Conservation (phyloP, 257 asterid species). For the Thymus quinquecostatus region DNA sequence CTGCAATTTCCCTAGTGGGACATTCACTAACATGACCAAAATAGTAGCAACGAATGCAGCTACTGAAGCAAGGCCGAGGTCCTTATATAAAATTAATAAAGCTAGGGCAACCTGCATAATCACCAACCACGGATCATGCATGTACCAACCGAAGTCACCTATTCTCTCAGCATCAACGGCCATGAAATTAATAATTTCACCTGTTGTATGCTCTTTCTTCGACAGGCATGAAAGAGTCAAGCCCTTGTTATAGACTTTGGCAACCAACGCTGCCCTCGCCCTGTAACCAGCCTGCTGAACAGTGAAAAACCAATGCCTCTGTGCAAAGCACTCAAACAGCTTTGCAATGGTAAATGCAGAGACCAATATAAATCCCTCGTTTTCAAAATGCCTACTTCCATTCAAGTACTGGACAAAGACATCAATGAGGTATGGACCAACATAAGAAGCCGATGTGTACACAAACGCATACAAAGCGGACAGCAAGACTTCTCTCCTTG, state of each 20-base stretch:
- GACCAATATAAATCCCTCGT: constrained; percentile 67
- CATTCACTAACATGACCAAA: constrained; percentile 70
- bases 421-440: constrained; percentile 89
- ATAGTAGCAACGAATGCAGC: constrained; percentile 63
- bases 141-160: constrained; percentile 81
- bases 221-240: constrained; percentile 72
- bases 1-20: constrained; percentile 67
- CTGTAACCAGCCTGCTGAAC: constrained; percentile 85
- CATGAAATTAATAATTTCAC: constrained; percentile 87
- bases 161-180: constrained; percentile 90
- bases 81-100: constrained; percentile 58
- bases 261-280: constrained; percentile 82
- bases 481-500: constrained; percentile 57
- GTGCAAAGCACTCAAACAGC: constrained; percentile 70
- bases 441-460: constrained; percentile 58
- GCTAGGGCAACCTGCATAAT: constrained; percentile 71
- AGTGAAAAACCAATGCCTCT: constrained; percentile 76
- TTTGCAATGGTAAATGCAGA: constrained; percentile 66
- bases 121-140: constrained; percentile 91
- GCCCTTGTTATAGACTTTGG: constrained; percentile 74
- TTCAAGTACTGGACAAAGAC: constrained; percentile 71
- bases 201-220: constrained; percentile 73
- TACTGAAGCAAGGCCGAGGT: constrained; percentile 78
- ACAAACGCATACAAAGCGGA: constrained; percentile 59
- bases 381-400: constrained; percentile 49